Evolutionary conservation across 257 asterid genomes (phyloP), one percentile per base, ranked within the genome.

Genomic region (Penstemon eatonii): DNA sequence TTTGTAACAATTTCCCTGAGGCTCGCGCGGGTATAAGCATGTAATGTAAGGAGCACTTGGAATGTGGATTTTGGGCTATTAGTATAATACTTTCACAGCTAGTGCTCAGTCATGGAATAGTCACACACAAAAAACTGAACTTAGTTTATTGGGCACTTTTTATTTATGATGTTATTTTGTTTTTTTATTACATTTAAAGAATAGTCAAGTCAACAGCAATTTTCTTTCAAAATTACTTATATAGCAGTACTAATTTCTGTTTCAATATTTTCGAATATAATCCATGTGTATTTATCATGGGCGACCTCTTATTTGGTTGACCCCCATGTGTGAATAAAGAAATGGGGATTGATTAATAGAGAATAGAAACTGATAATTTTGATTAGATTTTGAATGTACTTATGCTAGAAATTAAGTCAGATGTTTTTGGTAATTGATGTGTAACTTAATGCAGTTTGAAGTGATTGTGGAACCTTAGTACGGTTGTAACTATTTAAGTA

Each of bases 401-500:
- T 63, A 56, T 38, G 18, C 8, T 3, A 6, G 36, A 40, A 49
- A 64, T 40, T 6, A 65, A 42, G 13, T 58, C 49, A 15, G 49
- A 57, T 57, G 41, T 47, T 65, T 5, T 49, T 19, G 40, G 33
- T 12, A 56, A 65, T 55, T 71, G 18, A 15, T 15, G 19, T 37
- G 56, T 57, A 41, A 56, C 60, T 45, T 37, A 18, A 47, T 38
- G 54, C 58, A 72, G 15, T 39, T 54, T 9, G 47, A 58, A 9
- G 1, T 56, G 54, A 25, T 62, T 25, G 10, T 18, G 19, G 56
- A 5, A n/a, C 8, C 39, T 44, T 19, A 36, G 39, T 45, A 19
- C 15, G 52, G 60, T 40, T 51, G 3, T 54, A 18, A 12, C 46
- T 44, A 49, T 40, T 45, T 38, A 2, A 57, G 45, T 37, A 38